Evolutionary conservation across 768 basidiomycete species (phyloP), one percentile per base, ranked within the genome.

Genomic region (Psilocybe subaeruginosa): DNA sequence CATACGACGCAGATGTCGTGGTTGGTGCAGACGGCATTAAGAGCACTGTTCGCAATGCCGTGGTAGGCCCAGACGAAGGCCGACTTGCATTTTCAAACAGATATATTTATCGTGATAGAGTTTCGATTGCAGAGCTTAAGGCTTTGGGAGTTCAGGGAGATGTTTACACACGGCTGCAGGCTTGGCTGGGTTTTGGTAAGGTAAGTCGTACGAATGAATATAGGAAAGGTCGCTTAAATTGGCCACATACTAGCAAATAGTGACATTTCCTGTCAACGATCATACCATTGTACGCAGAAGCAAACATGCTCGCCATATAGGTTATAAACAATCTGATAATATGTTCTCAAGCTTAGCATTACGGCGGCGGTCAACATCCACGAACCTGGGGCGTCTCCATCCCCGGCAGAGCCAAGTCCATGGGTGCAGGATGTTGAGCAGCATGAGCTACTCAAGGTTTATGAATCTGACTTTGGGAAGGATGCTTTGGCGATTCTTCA

Each of bases 11-110:
- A 1, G 81, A 84, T 54, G 63, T 84, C 19, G 69, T 82, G 33
- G 72, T 83, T 3, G 82, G 81, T 4, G 79, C 79, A 0, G 81
- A 83, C 55, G 82, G 82, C 3, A 68, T 78, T 23, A 82, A 82
- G 73, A 85, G 84, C 64, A 60, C 72, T n/a, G 64, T 86, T 0
- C 80, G 81, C 1, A 70, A 82, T 63, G 73, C 80, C 47, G 78
- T 83, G 31, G 79, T 85, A 11, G 80, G 84, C 0, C 79, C 77
- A 0, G 72, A 73, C 0, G 77, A 80, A 41, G 76, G 76, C 35
- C 75, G 54, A 41, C 69, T 80, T 9, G 68, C 65, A 14, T 86
- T 78, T 70, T 78, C 79, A 16, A 77, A 80, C 54, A 77, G 76
- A 3, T 74, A 77, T 29, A 81, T 80, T 3, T 85, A 82, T 68